phyloP scores from a whole-genome alignment of 345 rosid species.

The Pseudoturritis turrita region DNA sequence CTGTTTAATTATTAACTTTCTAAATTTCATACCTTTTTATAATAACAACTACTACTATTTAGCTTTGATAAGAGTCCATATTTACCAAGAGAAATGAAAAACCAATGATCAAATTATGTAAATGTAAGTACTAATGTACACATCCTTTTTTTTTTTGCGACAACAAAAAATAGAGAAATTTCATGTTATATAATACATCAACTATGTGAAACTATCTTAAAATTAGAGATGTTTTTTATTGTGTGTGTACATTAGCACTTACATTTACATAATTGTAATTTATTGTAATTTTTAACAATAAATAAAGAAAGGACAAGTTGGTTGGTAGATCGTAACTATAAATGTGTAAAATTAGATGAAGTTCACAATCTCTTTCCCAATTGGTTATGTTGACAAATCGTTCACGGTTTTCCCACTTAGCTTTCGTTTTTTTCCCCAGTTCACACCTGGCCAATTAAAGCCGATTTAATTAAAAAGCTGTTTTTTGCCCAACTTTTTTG shows the following conservation, averaged over 20 bases:
- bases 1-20: neutral
- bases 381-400: slow-evolving; percentile 20
- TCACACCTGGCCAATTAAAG: slow-evolving; percentile 7
- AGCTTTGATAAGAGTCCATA: too few species aligned
- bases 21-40: neutral
- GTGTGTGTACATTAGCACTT: too few species aligned
- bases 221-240: too few species aligned
- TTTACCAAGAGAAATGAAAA: too few species aligned
- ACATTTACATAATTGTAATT: too few species aligned
- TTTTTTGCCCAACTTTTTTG: neutral
- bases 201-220: too few species aligned
- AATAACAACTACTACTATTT: too few species aligned
- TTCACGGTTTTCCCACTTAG: slow-evolving; percentile 1
- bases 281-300: too few species aligned
- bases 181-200: too few species aligned
- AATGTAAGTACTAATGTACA: too few species aligned
- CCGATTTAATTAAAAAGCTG: neutral
- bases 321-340: slow-evolving; percentile 14
- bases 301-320: neutral
- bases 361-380: slow-evolving; percentile 3
- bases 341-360: slow-evolving; percentile 19
- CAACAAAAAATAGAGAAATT: too few species aligned
- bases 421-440: neutral
- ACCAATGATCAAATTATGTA: neutral
- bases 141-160: too few species aligned